Conservation (phyloP, 331 rosid species). For the Malus hybrid region DNA sequence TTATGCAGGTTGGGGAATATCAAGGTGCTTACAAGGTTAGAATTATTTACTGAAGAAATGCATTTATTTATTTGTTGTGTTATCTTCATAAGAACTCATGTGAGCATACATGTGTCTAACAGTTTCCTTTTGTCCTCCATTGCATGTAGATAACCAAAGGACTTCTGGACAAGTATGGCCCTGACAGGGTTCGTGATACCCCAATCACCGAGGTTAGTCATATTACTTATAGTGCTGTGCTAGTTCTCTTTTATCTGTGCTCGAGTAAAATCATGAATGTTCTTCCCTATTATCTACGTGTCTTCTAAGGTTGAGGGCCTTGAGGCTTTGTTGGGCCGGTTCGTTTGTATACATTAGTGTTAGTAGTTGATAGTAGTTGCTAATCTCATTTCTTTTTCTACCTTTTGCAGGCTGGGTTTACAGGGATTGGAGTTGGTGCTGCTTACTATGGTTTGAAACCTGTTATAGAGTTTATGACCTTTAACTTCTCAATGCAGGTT, state of each 20-base stretch:
- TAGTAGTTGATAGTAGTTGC: neutral
- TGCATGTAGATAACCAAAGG: constrained; percentile 71
- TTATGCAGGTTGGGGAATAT: constrained; percentile 87
- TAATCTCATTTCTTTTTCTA: too few relatives aligned
- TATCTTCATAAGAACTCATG: neutral
- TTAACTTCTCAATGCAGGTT: constrained; percentile 99
- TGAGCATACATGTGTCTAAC: neutral
- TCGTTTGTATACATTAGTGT: neutral
- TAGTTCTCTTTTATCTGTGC: neutral
- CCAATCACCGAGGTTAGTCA: constrained; percentile 89
- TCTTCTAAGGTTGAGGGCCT: neutral
- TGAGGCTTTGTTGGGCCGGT: neutral
- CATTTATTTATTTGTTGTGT: neutral
- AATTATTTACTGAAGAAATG: neutral
- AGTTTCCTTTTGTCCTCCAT: neutral
- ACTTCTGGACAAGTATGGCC: constrained; percentile 90
- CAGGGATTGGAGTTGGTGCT: constrained; percentile 99
- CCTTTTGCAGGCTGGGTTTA: constrained; percentile 83
- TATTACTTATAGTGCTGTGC: constrained; percentile 8
- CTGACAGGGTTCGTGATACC: constrained; percentile 94
- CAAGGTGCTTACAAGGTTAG: constrained; percentile 99
- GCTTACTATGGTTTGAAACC: constrained; percentile 95
- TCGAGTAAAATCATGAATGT: neutral
- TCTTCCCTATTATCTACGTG: neutral
- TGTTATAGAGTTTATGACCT: constrained; percentile 93